Base-by-base conservation (phyloP, 2,329 filamentous ascomycete species). In the Cadophora gregata region DNA sequence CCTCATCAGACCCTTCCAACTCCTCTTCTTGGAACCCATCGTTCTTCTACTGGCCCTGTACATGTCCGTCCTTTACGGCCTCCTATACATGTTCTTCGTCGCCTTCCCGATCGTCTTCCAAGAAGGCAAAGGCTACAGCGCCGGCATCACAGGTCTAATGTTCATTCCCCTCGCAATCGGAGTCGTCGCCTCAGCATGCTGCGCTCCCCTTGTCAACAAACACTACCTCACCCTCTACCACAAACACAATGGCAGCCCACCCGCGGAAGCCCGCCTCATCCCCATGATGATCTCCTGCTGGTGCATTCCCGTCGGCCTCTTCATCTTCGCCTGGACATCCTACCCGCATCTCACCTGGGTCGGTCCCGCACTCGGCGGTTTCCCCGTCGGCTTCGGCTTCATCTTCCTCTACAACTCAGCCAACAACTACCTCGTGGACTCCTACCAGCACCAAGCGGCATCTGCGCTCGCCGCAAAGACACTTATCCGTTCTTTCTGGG, bases 151-250 rank as follows among this genome's bases (percentile, higher is more conserved):
- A 0, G 93, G 93, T 56, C 83, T 96, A 9, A 95, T 96, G 90
- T 96, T 96, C 78, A 93, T 96, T 69, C 92, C 92, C 1, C 78
- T 96, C 55, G 92, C 92, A 8, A 80, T 96, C 21, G 93, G 93
- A 60, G 92, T 96, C 19, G 21, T 95, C 1, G 67, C 80, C 50
- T 91, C 90, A 0, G 90, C 92, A 19, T 74, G 80, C 14, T 92
- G 87, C 78, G 82, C 91, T 0, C 90, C 93, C 0, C 71, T 90
- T 0, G 88, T 97, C 75, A 96, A 97, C 84, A 90, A 86, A 68
- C 90, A 96, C 80, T 97, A 97, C 80, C 79, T 95, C 65, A 85
- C 78, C 45, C 78, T 92, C 38, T 85, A 84, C 7, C 61, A 61
- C 16, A 86, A 89, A 77, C 84, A 91, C 80, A 84, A 88, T 74